phyloP scores from a whole-genome alignment of 805 yeast genomes.

The Diddensiella transvaalensis region DNA sequence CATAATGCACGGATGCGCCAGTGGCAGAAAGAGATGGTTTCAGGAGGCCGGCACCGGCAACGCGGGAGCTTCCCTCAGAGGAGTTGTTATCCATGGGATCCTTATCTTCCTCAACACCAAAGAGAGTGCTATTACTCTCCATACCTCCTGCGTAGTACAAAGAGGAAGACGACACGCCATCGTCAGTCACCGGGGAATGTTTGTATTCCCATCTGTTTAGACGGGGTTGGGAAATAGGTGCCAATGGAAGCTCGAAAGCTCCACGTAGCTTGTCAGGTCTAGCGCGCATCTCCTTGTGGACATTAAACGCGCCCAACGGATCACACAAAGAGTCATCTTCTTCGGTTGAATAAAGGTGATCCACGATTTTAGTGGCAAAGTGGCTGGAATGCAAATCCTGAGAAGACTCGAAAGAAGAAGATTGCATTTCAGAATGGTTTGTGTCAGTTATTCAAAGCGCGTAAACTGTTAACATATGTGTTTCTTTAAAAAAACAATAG shows the following conservation, averaged over 20 bases:
- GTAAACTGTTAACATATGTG: too few relatives aligned
- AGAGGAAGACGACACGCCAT: not conserved
- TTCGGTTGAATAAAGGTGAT: slow-evolving; percentile 4
- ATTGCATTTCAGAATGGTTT: not conserved
- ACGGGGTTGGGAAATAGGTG: not conserved
- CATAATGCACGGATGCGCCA: not conserved
- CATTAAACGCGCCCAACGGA: not conserved
- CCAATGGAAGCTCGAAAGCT: not conserved
- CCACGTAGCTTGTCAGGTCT: not conserved
- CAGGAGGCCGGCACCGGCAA: not conserved
- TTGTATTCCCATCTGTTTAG: not conserved
- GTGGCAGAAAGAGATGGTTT: too few relatives aligned
- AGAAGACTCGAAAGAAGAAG: not conserved
- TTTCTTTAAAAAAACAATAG: not conserved
- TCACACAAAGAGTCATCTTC: not conserved
- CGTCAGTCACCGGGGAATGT: not conserved
- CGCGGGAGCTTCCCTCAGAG: not conserved
- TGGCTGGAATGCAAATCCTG: not conserved
- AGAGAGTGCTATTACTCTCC: not conserved
- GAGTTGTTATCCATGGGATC: not conserved
- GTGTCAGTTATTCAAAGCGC: not conserved
- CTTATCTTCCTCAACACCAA: not conserved
- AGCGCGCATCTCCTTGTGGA: not conserved
- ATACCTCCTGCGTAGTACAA: not conserved
- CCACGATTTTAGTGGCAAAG: slow-evolving; percentile 1